Conservation (phyloP, 768 basidiomycete species). For the Suillus alpinus region DNA sequence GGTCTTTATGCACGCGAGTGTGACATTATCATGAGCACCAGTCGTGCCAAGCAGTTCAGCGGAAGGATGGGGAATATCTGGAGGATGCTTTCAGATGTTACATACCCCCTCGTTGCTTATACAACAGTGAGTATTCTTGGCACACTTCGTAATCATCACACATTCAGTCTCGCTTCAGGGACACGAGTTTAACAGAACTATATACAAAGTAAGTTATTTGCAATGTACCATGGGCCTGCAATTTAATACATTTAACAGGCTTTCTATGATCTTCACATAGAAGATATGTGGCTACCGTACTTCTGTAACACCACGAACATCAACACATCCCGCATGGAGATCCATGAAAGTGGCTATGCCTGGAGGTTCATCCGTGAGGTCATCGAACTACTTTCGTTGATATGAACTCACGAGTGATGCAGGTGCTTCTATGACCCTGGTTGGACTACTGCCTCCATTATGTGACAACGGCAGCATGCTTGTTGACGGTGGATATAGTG, state of each 20-base stretch:
- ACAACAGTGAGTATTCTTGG: conserved; percentile 51
- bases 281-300: conserved; percentile 98
- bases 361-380: conserved; percentile 86
- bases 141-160: conserved; percentile 2
- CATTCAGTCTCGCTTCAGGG: conserved; percentile 50
- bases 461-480: conserved; percentile 93
- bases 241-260: conserved; percentile 42
- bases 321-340: conserved; percentile 92
- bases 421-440: conserved; percentile 97
- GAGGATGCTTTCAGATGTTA: conserved; percentile 90
- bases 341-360: conserved; percentile 98
- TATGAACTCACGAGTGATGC: conserved; percentile 5
- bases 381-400: not conserved
- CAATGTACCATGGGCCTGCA: conserved; percentile 5
- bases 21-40: conserved; percentile 81
- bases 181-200: conserved; percentile 90
- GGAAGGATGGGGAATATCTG: conserved; percentile 91
- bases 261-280: conserved; percentile 92
- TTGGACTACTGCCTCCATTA: conserved; percentile 90
- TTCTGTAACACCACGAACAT: conserved; percentile 99
- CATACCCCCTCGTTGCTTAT: conserved; percentile 74
- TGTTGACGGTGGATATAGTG: conserved; percentile 87
- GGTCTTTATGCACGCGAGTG: conserved; percentile 95
- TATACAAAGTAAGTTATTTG: conserved; percentile 69
- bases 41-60: conserved; percentile 88